These are phyloP conservation scores for Prunus salicina DNA, from an alignment of 306 rosid species.

Conservation along the genomic window DNA sequence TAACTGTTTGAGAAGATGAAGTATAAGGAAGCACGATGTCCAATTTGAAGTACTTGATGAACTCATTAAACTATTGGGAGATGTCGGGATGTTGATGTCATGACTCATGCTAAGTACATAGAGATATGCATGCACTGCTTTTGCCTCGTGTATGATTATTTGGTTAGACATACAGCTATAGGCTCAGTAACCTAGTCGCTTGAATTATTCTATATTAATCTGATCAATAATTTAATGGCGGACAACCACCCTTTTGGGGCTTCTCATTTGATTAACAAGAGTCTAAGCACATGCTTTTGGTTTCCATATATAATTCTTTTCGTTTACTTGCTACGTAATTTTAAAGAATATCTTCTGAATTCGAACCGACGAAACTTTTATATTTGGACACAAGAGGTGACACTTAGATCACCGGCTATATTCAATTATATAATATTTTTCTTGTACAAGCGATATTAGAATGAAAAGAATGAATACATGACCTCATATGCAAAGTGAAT, in stretches of 20 bases:
- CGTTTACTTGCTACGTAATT: not conserved
- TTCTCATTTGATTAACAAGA: not conserved
- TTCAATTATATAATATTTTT: too few relatives aligned
- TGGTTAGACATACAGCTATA: not conserved
- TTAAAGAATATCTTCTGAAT: too few relatives aligned
- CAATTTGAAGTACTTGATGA: not conserved
- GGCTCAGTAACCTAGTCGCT: not conserved
- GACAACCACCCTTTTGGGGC: constrained; percentile 2
- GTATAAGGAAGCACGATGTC: not conserved
- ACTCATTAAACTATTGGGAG: not conserved
- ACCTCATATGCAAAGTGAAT: too few relatives aligned
- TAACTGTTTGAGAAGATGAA: not conserved
- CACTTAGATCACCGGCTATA: too few relatives aligned
- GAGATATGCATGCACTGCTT: not conserved
- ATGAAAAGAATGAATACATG: too few relatives aligned
- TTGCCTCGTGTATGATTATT: not conserved
- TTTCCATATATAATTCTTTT: not conserved
- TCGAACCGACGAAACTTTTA: too few relatives aligned
- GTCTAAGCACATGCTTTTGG: not conserved
- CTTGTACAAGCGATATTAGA: too few relatives aligned
- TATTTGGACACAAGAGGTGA: too few relatives aligned
- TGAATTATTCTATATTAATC: not conserved
- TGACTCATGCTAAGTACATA: not conserved
- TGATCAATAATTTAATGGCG: not conserved
- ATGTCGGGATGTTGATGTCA: not conserved